These are phyloP conservation scores for Rhizophlyctis rosea DNA, from an alignment of 192 early-diverging fungal species.

Conservation along the genomic window DNA sequence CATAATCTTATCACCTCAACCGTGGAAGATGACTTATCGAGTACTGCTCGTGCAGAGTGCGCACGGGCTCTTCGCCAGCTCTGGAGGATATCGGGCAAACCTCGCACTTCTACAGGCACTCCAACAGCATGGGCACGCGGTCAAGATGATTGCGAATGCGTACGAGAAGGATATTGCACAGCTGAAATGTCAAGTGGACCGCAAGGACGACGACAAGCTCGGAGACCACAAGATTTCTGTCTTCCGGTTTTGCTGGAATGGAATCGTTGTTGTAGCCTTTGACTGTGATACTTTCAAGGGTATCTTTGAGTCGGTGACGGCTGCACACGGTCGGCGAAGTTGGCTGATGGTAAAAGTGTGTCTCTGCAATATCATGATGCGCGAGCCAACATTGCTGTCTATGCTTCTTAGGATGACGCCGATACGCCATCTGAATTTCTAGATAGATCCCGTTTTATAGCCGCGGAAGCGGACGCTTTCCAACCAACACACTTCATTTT, in stretches of 20 bases:
- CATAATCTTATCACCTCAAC: too few species aligned
- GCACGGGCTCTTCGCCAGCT: constrained; percentile 22
- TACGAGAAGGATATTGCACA: constrained; percentile 11
- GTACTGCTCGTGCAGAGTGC: constrained; percentile 23
- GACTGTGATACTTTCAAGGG: background rate
- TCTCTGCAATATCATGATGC: background rate
- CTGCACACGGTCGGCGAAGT: background rate
- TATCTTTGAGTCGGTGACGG: background rate
- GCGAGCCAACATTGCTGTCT: background rate
- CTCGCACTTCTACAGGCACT: constrained; percentile 24
- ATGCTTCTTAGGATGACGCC: background rate
- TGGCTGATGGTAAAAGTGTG: background rate
- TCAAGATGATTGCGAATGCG: constrained; percentile 21
- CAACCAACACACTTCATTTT: constrained; percentile 23
- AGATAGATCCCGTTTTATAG: constrained; percentile 7
- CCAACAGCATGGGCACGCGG: constrained; percentile 9
- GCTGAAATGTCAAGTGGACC: too few species aligned
- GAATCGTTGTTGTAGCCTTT: background rate
- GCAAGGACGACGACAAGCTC: too few species aligned
- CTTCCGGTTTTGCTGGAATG: background rate
- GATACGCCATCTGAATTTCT: background rate
- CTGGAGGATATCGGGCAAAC: constrained; percentile 26
- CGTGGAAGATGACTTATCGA: too few species aligned
- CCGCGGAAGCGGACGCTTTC: constrained; percentile 7
- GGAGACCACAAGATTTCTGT: background rate